Evolutionary conservation across 768 basidiomycete genomes (phyloP).

Genomic region (Dioszegia crocea): DNA sequence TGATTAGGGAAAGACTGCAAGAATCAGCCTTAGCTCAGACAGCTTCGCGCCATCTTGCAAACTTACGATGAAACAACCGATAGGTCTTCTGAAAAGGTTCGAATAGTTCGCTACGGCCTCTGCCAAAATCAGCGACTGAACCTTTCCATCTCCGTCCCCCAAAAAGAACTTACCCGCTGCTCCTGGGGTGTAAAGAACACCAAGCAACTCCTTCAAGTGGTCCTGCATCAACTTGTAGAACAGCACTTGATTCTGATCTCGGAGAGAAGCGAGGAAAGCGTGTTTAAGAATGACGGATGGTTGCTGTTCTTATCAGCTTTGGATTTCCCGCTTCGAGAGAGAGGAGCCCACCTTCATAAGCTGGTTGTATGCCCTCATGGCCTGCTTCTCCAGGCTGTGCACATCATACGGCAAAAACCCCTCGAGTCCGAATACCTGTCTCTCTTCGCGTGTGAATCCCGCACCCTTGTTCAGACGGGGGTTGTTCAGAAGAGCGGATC

Average conservation of each 20-base stretch:
- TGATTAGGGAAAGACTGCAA: slow-evolving; percentile 57
- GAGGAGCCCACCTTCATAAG: slow-evolving; percentile 40
- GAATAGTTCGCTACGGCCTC: slow-evolving; percentile 81
- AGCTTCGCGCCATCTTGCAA: neutral
- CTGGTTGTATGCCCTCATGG: slow-evolving; percentile 69
- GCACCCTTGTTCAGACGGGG: slow-evolving; percentile 57
- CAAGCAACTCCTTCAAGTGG: slow-evolving; percentile 63
- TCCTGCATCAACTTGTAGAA: slow-evolving; percentile 67
- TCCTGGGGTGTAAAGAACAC: slow-evolving; percentile 78
- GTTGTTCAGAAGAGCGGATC: slow-evolving; percentile 37
- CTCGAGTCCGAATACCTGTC: slow-evolving; percentile 61
- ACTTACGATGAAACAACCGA: slow-evolving; percentile 41
- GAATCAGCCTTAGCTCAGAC: slow-evolving; percentile 47
- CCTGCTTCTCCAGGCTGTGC: slow-evolving; percentile 50
- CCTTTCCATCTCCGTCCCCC: neutral
- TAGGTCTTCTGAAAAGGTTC: slow-evolving; percentile 67
- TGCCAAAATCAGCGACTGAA: slow-evolving; percentile 47
- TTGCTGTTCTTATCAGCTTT: slow-evolving; percentile 38
- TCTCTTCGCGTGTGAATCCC: slow-evolving; percentile 66
- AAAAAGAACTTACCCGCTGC: neutral
- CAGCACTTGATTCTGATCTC: slow-evolving; percentile 58
- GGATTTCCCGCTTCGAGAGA: neutral
- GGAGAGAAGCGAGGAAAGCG: slow-evolving; percentile 56
- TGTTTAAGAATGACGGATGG: slow-evolving; percentile 62
- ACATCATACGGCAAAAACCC: slow-evolving; percentile 53